Conservation (phyloP, 495 filamentous ascomycete species). For the Aspergillus mulundensis region DNA sequence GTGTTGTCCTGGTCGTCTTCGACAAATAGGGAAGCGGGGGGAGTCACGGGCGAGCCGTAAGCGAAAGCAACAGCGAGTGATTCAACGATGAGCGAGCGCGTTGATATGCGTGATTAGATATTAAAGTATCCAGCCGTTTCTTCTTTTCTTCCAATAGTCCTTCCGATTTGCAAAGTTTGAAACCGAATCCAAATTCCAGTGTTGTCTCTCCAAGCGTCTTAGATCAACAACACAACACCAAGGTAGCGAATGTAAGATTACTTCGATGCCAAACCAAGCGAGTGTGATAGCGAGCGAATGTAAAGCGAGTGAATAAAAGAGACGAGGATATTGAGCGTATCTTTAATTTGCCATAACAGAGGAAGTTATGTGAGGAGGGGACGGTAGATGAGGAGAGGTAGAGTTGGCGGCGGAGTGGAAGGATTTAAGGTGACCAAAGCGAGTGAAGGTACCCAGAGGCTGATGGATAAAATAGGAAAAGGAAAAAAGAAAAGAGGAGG, state of each 20-base stretch:
- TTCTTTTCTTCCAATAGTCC: constrained; percentile 5
- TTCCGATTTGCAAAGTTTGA: constrained; percentile 1
- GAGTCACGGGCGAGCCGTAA: background rate
- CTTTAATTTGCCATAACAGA: constrained; percentile 35
- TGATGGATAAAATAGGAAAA: constrained; percentile 19
- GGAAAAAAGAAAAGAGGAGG: constrained; percentile 8
- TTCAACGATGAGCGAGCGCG: constrained; percentile 21
- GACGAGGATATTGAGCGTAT: constrained; percentile 9
- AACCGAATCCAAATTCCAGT: constrained; percentile 7
- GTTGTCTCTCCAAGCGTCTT: constrained; percentile 12
- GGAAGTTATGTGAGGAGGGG: constrained; percentile 16
- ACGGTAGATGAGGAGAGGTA: constrained; percentile 4
- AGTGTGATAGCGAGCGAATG: constrained; percentile 47
- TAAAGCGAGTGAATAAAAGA: constrained; percentile 19
- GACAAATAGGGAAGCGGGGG: constrained; percentile 9
- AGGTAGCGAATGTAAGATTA: constrained; percentile 44
- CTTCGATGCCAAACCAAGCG: constrained; percentile 41
- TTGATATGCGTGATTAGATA: constrained; percentile 20
- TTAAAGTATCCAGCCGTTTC: constrained; percentile 13
- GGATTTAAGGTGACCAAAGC: constrained; percentile 12
- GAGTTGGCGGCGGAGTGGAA: constrained; percentile 8
- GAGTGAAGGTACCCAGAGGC: constrained; percentile 4
- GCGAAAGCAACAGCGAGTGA: constrained; percentile 21
- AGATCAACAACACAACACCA: constrained; percentile 23
- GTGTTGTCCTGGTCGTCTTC: background rate